Evolutionary conservation across 192 early-diverging fungal species (phyloP).

Genomic region (Obelidium mucronatum): DNA sequence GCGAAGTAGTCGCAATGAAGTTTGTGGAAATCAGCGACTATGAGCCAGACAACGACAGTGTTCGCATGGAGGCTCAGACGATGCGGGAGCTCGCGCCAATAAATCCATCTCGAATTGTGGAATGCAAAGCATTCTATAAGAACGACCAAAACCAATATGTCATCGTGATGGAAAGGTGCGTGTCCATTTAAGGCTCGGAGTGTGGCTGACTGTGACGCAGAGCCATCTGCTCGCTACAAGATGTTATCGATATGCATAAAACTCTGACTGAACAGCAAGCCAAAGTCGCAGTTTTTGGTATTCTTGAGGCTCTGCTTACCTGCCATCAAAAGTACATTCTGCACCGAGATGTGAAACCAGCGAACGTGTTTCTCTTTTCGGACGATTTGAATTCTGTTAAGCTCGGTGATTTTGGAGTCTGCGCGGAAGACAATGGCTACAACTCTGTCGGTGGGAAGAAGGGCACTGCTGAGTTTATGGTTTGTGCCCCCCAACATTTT

Average conservation of each 20-base stretch:
- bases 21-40: conserved; percentile 7
- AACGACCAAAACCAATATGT: neutral
- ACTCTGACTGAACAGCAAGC: neutral
- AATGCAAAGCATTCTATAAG: neutral
- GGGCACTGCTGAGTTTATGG: conserved; percentile 20
- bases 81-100: neutral
- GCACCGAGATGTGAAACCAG: neutral
- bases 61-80: neutral
- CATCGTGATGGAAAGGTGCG: neutral
- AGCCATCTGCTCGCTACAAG: neutral
- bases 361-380: conserved; percentile 3
- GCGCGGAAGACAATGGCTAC: conserved; percentile 15
- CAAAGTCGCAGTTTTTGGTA: neutral
- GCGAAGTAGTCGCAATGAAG: conserved; percentile 26
- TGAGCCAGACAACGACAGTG: neutral
- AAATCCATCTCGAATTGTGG: neutral
- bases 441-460: conserved; percentile 3
- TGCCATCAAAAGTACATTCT: neutral
- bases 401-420: neutral
- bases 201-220: neutral
- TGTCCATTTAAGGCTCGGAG: neutral
- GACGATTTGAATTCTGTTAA: conserved; percentile 7
- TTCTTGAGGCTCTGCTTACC: neutral
- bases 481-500: neutral
- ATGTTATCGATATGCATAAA: neutral